Evolutionary conservation across 805 yeast species (phyloP), one percentile per base, ranked within the genome.

Genomic region (Saturnispora mendoncae): DNA sequence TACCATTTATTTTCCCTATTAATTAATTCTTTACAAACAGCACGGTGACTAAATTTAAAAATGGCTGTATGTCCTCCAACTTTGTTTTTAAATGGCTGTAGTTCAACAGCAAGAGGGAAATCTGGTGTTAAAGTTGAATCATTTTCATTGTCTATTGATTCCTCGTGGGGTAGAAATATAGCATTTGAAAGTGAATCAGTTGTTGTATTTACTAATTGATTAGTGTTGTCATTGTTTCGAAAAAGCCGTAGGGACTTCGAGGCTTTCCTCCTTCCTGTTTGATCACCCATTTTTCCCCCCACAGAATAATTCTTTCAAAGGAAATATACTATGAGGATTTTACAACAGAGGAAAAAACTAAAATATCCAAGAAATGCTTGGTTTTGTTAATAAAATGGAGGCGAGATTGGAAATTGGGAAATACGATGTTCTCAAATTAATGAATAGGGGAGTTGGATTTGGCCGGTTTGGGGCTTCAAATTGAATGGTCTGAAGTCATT

Each of bases 51-150:
- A 57, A 92, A 92, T 49, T 90, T 74, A 65, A 90, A 92, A 27
- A 92, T 87, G 1, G 97, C 97, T 0, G 97, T 90, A 58, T 92
- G 99, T 0, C 99, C 99, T 6, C 99, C 99, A 18, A 92, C 97
- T 56, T 84, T 87, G 57, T 92, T 87, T 42, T 80, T 79, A 62
- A 88, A 90, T 2, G 97, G 97, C 41, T 84, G 76, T 44, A 90
- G 64, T 57, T 90, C 97, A 1, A 88, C 95, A 1, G 95, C 84
- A 24, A 86, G 62, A 3, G 87, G 83, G 49, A 68, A 82, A 31
- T 67, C 64, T 6, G 63, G 59, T 8, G 60, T 60, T 8, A n/a
- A n/a, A n/a, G n/a, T n/a, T n/a, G n/a, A n/a, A n/a, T 55, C 58
- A 14, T 19, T 20, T 4, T 31, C 34, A 15, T 28, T 7, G 25